phyloP scores from a whole-genome alignment of 2,329 filamentous ascomycete genomes.

The Penicillium sumatraense region DNA sequence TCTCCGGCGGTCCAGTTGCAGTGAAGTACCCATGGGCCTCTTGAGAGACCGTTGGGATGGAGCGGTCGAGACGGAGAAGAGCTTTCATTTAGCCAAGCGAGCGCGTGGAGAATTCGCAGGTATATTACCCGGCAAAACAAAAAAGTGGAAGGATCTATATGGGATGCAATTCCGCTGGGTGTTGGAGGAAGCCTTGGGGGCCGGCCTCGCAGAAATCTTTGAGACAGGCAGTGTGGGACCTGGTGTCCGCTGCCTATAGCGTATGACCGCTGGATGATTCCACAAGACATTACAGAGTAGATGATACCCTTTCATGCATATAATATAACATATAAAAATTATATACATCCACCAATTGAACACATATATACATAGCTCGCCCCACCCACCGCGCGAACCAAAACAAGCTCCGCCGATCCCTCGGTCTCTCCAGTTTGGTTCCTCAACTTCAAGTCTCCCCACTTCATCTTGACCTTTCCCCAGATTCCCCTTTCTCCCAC shows the following conservation, averaged over 20 bases:
- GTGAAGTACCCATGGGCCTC: conserved; percentile 58
- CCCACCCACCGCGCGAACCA: not conserved
- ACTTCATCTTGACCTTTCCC: not conserved
- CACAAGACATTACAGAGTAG: not conserved
- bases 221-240: conserved; percentile 66
- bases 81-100: conserved; percentile 55
- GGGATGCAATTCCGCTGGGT: conserved; percentile 66
- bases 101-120: conserved; percentile 61
- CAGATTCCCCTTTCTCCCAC: not conserved
- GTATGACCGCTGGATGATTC: not conserved
- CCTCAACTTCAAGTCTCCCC: not conserved
- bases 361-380: not conserved
- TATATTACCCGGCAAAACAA: conserved; percentile 61
- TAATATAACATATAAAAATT: not conserved
- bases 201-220: conserved; percentile 65
- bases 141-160: conserved; percentile 66
- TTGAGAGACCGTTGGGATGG: conserved; percentile 68
- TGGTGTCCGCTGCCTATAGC: conserved; percentile 51
- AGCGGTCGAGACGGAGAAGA: conserved; percentile 54
- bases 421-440: not conserved
- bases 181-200: conserved; percentile 64
- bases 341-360: not conserved
- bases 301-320: not conserved
- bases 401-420: conserved; percentile 20
- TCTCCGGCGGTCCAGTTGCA: conserved; percentile 56